A percentile compares a stretch with the other conserved stretches of the same genome.
Evolutionary conservation across 257 asterid species (phyloP).

Genomic region (Anisodus acutangulus): DNA sequence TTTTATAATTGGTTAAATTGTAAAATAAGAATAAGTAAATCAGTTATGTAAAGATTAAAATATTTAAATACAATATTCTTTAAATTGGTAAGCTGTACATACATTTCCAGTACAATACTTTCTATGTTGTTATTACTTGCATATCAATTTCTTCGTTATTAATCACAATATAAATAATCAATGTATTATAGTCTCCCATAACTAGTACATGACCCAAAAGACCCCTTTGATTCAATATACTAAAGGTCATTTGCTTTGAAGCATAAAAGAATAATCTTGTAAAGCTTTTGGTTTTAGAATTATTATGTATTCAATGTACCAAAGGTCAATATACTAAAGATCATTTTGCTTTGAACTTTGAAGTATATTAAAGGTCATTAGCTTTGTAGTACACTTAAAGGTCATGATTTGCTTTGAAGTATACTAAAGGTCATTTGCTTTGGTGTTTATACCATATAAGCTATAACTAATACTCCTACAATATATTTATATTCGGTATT

Average conservation of each 20-base stretch:
- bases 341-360: background rate
- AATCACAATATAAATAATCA: background rate
- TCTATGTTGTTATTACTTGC: background rate
- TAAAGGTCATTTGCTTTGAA: background rate
- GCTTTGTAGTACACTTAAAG: background rate
- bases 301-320: too few relatives aligned
- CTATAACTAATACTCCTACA: background rate
- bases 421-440: background rate
- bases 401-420: background rate
- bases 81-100: background rate
- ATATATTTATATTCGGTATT: background rate
- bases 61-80: too few relatives aligned
- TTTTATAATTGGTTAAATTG: background rate
- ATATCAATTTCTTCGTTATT: background rate
- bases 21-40: too few relatives aligned
- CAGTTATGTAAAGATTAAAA: background rate
- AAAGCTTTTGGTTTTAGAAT: too few relatives aligned
- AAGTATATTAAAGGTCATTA: background rate
- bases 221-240: background rate
- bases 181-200: background rate
- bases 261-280: too few relatives aligned
- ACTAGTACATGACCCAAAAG: background rate
- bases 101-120: background rate
- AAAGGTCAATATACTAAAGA: background rate
- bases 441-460: background rate